Base-by-base conservation (phyloP, 2,329 filamentous ascomycete genomes). In the Alternaria ethzedia region DNA sequence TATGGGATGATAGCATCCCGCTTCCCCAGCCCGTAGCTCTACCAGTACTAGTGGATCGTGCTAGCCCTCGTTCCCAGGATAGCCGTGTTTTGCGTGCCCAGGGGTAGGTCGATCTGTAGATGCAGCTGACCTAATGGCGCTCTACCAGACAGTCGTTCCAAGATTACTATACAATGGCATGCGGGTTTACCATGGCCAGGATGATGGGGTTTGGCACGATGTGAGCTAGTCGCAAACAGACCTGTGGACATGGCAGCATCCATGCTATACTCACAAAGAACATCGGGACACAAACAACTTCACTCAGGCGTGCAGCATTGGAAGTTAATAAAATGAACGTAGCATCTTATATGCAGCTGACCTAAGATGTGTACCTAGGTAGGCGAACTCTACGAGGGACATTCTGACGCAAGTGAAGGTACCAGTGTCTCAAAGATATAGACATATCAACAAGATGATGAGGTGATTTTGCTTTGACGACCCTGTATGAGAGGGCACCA, bases 1-100 rank as follows among this genome's bases (percentile, higher is more conserved):
- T 8, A 47, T 57, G 44, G 20, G 12, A 47, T 57, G 44, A 13
- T 28, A 44, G 32, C 54, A 57, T 61, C 46, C 54, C 59, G 54
- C 46, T 61, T 61, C 59, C 58, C 59, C 59, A 46, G 59, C 59
- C 59, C 49, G 59, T 61, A 41, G 58, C 58, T 50, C 25, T 30
- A 32, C 51, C 17, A 54, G 43, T 44, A 36, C 28, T 41, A 45
- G 49, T 28, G 49, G 49, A 10, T 41, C 49, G 30, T 52, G 49
- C 49, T 52, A 52, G 28, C 17, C 49, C 12, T 52, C 20, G 17
- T 17, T 52, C 30, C 49, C 23, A 52, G 49, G 49, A 52, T 52
- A 52, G 28, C 49, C 49, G 49, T 52, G 49, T 52, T 52, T 52
- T 52, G 23, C 20, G 11, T 23, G 21, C 23, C 49, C 49, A 52